A percentile compares a stretch with the other conserved stretches of the same genome.
These are phyloP conservation scores for Phytophthora colocasiae DNA, from an alignment of 352 stramenopile species.

Conservation along the genomic window DNA sequence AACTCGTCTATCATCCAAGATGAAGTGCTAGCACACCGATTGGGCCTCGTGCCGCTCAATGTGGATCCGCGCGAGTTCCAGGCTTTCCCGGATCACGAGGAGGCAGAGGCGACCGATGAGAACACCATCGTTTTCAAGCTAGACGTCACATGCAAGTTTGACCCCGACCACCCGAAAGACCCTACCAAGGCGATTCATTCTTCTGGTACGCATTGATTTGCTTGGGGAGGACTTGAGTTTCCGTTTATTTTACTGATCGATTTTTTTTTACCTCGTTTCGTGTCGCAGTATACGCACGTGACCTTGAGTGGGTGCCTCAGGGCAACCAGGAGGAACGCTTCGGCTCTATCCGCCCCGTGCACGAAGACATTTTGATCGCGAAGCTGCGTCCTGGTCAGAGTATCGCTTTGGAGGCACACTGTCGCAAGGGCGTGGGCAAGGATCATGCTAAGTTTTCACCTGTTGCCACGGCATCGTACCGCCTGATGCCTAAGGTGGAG, in stretches of 20 bases:
- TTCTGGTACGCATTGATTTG: constrained; percentile 47
- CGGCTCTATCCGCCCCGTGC: constrained; percentile 83
- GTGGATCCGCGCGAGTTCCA: constrained; percentile 89
- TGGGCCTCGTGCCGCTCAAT: constrained; percentile 88
- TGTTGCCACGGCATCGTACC: constrained; percentile 96
- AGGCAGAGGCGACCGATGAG: constrained; percentile 92
- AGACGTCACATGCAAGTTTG: constrained; percentile 89
- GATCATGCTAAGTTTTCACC: constrained; percentile 99
- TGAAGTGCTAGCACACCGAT: constrained; percentile 92
- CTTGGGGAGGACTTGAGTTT: background rate
- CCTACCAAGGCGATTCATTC: constrained; percentile 70
- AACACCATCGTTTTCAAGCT: constrained; percentile 98
- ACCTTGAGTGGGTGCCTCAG: constrained; percentile 97
- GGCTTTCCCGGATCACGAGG: constrained; percentile 86
- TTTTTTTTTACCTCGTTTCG: constrained; percentile 11
- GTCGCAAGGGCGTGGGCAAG: constrained; percentile 94
- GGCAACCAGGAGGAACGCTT: constrained; percentile 95
- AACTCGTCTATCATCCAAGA: constrained; percentile 96
- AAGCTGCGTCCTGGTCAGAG: constrained; percentile 97
- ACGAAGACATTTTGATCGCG: constrained; percentile 97
- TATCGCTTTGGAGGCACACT: constrained; percentile 96
- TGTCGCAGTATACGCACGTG: constrained; percentile 89
- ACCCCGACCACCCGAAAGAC: constrained; percentile 73
- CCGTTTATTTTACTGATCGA: constrained; percentile 1
- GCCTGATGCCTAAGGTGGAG: constrained; percentile 89